Base-by-base conservation (phyloP, 495 filamentous ascomycete species). In the Aspergillus leporis region DNA sequence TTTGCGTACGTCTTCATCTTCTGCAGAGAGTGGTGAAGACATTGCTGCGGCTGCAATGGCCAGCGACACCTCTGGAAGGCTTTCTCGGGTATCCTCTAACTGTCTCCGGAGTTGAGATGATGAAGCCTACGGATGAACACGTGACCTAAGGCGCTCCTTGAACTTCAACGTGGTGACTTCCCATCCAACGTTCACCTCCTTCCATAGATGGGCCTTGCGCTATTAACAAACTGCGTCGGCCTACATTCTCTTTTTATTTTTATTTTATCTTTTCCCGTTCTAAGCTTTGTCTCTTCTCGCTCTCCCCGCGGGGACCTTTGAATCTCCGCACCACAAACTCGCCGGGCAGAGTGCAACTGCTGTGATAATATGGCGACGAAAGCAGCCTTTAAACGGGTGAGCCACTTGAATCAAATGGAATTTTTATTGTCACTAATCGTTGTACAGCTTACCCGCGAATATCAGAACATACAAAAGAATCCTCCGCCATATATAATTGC, bases 401-500 rank as follows among this genome's bases (percentile, higher is more conserved):
- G 88, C 79, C 13, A 10, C 23, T 23, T 14, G 2, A 50, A 21
- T 25, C 31, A 36, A 12, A 32, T 19, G 12, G 16, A 1, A 40
- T 40, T 1, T 23, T 5, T 12, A 41, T 14, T 41, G 13, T n/a
- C 1, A 19, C 68, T 71, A 61, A 71, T 56, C 31, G 14, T 58
- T 41, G 16, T 61, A 57, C 59, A 94, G 91, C 87, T 98, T 69
- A 90, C 90, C 62, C 90, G 92, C 63, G 94, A 98, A 80, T 98
- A 97, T 77, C 88, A 92, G 78, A 82, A 85, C 68, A 96, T 98
- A 67, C 83, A 90, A 66, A 88, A 93, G 73, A 94, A 90, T 67
- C 94, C 94, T 6, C 91, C 93, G 16, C 93, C 93, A 41, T 98
- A 90, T 74, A 98, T 98, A 66, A 81, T 85, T 41, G 93, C 94